Percentiles rank a stretch among this genome's conserved stretches.
Evolutionary conservation across 1,139 yeast genomes (phyloP).

Genomic region (Geotrichum klebahnii): DNA sequence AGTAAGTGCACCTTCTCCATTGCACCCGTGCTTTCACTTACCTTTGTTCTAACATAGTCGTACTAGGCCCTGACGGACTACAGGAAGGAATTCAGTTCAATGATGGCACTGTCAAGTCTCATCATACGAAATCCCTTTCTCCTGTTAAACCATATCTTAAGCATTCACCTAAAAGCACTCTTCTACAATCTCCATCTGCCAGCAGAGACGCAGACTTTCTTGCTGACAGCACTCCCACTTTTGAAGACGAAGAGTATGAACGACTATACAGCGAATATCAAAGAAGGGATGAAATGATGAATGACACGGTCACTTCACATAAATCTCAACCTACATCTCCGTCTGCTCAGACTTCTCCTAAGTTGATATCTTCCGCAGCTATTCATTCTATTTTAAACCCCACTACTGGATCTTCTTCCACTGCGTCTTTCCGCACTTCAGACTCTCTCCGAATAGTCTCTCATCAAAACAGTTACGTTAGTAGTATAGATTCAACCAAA

Average conservation of each 20-base stretch:
- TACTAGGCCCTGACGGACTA: slow-evolving; percentile 14
- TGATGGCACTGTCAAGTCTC: slow-evolving; percentile 3
- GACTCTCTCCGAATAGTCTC: slow-evolving; percentile 15
- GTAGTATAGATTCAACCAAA: slow-evolving; percentile 10
- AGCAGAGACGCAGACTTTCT: slow-evolving; percentile 19
- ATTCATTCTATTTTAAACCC: not conserved
- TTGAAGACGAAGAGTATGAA: slow-evolving; percentile 17
- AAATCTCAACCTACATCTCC: slow-evolving; percentile 2
- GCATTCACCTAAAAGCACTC: slow-evolving; percentile 2
- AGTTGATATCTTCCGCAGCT: not conserved
- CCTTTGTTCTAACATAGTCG: slow-evolving; percentile 3
- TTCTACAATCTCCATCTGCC: slow-evolving; percentile 18
- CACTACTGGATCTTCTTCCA: slow-evolving; percentile 1
- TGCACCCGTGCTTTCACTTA: not conserved
- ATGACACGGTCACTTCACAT: not conserved
- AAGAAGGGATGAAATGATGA: not conserved
- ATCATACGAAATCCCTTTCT: slow-evolving; percentile 9
- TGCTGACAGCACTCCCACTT: slow-evolving; percentile 12
- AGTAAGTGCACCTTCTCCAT: too few species aligned
- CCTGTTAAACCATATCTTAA: slow-evolving; percentile 14
- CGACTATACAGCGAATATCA: slow-evolving; percentile 19
- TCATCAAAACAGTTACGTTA: slow-evolving; percentile 13
- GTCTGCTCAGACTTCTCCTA: not conserved
- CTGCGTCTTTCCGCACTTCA: slow-evolving; percentile 6
- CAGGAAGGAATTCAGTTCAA: slow-evolving; percentile 23